Percentiles rank a stretch among this genome's conserved stretches.
These are phyloP conservation scores for Rhipidocladum racemiflorum DNA, from an alignment of 176 grass and related monocot species.

Conservation along the genomic window DNA sequence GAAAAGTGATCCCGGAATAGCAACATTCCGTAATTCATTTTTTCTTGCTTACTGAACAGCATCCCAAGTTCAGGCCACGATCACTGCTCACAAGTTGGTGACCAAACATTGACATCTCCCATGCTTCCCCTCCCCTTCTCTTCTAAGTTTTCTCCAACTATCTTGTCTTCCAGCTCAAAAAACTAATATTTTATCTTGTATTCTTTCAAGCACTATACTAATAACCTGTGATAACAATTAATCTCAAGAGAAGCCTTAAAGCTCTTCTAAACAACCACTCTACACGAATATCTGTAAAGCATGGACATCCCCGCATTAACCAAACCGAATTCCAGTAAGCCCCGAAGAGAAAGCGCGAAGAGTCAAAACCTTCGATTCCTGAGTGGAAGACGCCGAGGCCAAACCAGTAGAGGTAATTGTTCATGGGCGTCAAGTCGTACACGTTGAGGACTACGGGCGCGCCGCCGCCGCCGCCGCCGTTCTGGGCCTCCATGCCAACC, in stretches of 20 bases:
- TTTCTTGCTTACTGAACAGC: background rate
- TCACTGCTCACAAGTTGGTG: background rate
- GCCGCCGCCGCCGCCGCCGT: conserved; percentile 16
- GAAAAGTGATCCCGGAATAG: background rate
- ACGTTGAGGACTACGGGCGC: conserved; percentile 60
- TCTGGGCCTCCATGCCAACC: conserved; percentile 20
- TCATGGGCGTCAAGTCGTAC: conserved; percentile 69
- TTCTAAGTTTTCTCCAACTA: background rate
- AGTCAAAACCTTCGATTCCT: conserved; percentile 60
- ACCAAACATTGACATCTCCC: background rate
- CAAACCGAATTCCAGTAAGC: background rate
- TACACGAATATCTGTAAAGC: background rate
- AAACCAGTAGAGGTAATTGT: conserved; percentile 70
- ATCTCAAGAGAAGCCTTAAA: background rate
- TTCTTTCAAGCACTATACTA: background rate
- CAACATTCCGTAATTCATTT: background rate
- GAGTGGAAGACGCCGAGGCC: conserved; percentile 78
- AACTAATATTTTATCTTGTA: background rate
- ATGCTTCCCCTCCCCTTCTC: background rate
- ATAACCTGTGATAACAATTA: background rate
- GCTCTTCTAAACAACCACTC: background rate
- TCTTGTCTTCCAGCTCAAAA: background rate
- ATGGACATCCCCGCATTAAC: background rate
- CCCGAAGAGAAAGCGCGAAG: background rate
- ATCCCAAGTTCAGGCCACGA: background rate